phyloP scores from a whole-genome alignment of 768 basidiomycete genomes.

The Termitomyces sp. region DNA sequence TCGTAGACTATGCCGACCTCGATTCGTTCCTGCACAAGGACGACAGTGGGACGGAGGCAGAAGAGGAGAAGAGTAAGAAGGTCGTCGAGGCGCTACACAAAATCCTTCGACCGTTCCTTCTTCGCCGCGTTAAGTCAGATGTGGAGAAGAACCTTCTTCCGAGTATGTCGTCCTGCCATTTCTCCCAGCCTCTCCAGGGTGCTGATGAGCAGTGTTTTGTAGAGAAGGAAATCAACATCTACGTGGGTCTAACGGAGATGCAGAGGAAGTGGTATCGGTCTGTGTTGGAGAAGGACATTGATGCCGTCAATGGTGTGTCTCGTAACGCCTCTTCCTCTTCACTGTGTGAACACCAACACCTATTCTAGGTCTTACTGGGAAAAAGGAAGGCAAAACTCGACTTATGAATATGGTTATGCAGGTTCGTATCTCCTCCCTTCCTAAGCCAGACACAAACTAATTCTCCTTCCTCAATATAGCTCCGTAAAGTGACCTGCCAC shows the following conservation, averaged over 20 bases:
- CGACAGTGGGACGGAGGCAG: conserved; percentile 53
- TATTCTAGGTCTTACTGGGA: conserved; percentile 72
- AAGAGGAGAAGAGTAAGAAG: conserved; percentile 84
- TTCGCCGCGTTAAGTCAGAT: conserved; percentile 91
- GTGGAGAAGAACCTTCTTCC: conserved; percentile 95
- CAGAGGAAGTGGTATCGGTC: conserved; percentile 97
- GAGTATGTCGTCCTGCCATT: conserved; percentile 40
- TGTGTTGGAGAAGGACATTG: conserved; percentile 96
- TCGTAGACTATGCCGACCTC: conserved; percentile 84
- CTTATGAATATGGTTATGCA: conserved; percentile 99
- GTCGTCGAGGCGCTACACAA: conserved; percentile 97
- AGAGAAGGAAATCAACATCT: conserved; percentile 99
- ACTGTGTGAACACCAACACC: background rate
- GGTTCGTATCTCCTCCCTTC: conserved; percentile 28
- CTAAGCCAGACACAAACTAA: background rate
- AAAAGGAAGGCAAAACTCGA: conserved; percentile 97
- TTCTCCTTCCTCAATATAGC: conserved; percentile 24
- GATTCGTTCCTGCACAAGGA: conserved; percentile 95
- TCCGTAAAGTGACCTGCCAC: conserved; percentile 85
- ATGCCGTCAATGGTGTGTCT: conserved; percentile 85
- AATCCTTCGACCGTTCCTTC: conserved; percentile 90
- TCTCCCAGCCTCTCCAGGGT: background rate
- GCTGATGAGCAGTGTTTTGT: conserved; percentile 3
- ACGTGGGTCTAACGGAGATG: conserved; percentile 95
- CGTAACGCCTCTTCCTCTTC: background rate